Base-by-base conservation (phyloP, 2,329 filamentous ascomycete species). In the Sclerotinia nivalis region DNA sequence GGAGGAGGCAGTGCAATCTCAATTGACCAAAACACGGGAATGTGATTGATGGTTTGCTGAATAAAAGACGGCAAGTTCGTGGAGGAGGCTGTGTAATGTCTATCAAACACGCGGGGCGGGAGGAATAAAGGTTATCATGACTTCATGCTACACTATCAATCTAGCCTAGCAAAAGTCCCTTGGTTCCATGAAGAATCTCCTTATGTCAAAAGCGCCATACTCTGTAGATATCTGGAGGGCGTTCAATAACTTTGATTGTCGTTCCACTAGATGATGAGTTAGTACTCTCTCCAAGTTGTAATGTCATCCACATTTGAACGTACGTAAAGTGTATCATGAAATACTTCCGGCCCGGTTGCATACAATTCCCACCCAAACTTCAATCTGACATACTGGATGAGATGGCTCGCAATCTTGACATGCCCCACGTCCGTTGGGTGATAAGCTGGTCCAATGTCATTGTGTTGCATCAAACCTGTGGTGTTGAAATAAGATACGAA, bases 401-500 rank as follows among this genome's bases (percentile, higher is more conserved):
- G 74, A 73, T 89, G 86, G 74, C 84, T 88, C 2, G 87, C 87
- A 10, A 89, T 77, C 77, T 89, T 89, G 75, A 89, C 81, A 68
- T 88, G 84, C 4, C 87, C 86, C 10, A 88, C 83, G 74, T 89
- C 87, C 0, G 86, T 89, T 0, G 86, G 87, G 74, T 89, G 87
- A 73, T 81, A 88, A 72, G 83, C 81, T 9, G 87, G 86, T 2
- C 81, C 83, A 71, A 88, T 86, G 74, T 89, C 87, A 72, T 89
- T 88, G 74, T 89, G 86, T 73, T 88, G 85, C 73, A 89, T 75
- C 58, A 89, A 86, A 0, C 87, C 87, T 13, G 83, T 86, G 0
- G 85, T 88, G 74, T 88, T 86, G 79, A 89, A 89, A 73, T 87
- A 87, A 74, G 88, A 84, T 43, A 89, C 85, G 67, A 87, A 89